These are phyloP conservation scores for Stevia rebaudiana DNA, from an alignment of 140 eudicot species.

Conservation along the genomic window DNA sequence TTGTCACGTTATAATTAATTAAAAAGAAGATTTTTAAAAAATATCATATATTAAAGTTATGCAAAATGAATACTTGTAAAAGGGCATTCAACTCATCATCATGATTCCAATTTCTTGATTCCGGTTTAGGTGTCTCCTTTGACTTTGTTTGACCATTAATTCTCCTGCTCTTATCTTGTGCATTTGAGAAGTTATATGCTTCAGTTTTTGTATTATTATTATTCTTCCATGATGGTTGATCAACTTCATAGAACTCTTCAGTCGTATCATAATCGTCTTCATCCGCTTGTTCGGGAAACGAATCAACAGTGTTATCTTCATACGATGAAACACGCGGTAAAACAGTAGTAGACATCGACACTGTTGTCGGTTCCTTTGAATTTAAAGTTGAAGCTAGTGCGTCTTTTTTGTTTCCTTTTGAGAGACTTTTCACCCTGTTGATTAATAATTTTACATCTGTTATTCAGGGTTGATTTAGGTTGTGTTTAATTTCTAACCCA, in stretches of 20 bases:
- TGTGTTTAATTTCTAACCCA: background rate
- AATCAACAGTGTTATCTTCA: constrained; percentile 69
- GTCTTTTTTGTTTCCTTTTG: constrained; percentile 87
- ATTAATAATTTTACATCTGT: background rate
- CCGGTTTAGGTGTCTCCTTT: constrained; percentile 66
- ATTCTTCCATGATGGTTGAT: constrained; percentile 66
- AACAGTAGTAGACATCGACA: constrained; percentile 49
- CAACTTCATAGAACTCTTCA: constrained; percentile 64
- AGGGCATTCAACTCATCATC: constrained; percentile 72
- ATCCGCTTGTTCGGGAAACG: constrained; percentile 68
- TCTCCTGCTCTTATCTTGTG: constrained; percentile 53
- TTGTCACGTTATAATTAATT: background rate
- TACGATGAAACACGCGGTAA: constrained; percentile 48
- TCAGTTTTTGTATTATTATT: constrained; percentile 44
- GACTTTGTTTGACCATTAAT: constrained; percentile 59
- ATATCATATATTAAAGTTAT: background rate
- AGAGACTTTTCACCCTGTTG: constrained; percentile 89
- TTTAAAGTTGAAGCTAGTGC: constrained; percentile 37
- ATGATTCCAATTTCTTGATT: constrained; percentile 42
- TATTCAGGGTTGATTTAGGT: background rate
- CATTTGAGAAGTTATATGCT: constrained; percentile 26
- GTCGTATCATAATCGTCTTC: constrained; percentile 72
- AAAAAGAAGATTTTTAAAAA: too few species aligned
- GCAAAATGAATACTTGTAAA: constrained; percentile 45
- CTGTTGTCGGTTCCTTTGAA: constrained; percentile 61